A percentile compares a stretch with the other conserved stretches of the same genome.
Evolutionary conservation across 371 early-diverging fungal genomes (phyloP).

Genomic region (Syncephalastrum racemosum): DNA sequence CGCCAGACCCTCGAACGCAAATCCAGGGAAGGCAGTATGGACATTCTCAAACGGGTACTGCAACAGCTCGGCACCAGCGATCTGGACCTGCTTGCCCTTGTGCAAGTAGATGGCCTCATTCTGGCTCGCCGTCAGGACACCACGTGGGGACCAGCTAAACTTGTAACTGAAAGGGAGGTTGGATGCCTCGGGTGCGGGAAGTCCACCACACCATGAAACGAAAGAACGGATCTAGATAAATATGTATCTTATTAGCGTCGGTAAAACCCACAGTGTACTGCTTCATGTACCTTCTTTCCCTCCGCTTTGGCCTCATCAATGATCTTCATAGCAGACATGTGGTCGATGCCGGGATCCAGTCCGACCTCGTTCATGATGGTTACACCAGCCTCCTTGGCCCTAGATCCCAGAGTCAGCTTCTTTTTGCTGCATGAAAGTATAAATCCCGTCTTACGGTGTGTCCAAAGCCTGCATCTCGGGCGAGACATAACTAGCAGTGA

Average conservation of each 20-base stretch:
- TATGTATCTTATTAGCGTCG: conserved; percentile 7
- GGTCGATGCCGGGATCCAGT: conserved; percentile 97
- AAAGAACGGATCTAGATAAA: conserved; percentile 66
- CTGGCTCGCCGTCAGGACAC: conserved; percentile 80
- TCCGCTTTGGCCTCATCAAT: conserved; percentile 80
- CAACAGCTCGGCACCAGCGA: conserved; percentile 79
- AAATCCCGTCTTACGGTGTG: conserved; percentile 48
- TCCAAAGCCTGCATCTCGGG: conserved; percentile 84
- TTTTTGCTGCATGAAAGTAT: conserved; percentile 7
- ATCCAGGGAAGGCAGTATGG: conserved; percentile 75
- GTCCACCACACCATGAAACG: conserved; percentile 88
- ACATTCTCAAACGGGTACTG: conserved; percentile 60
- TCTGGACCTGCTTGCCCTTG: conserved; percentile 62
- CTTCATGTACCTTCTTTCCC: conserved; percentile 51
- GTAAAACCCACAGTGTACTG: background rate
- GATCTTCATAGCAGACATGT: conserved; percentile 95
- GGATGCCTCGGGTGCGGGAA: conserved; percentile 88
- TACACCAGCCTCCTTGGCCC: conserved; percentile 83
- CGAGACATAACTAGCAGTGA: conserved; percentile 96
- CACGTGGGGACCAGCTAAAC: conserved; percentile 88
- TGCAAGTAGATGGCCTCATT: conserved; percentile 82
- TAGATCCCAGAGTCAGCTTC: conserved; percentile 16
- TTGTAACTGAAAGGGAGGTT: conserved; percentile 90
- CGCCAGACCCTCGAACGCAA: conserved; percentile 83
- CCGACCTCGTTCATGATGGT: conserved; percentile 97